Percentiles rank a stretch among this genome's conserved stretches.
Evolutionary conservation across 1,284 basidiomycete genomes (phyloP).

Genomic region (Hypsizygus ulmarius): DNA sequence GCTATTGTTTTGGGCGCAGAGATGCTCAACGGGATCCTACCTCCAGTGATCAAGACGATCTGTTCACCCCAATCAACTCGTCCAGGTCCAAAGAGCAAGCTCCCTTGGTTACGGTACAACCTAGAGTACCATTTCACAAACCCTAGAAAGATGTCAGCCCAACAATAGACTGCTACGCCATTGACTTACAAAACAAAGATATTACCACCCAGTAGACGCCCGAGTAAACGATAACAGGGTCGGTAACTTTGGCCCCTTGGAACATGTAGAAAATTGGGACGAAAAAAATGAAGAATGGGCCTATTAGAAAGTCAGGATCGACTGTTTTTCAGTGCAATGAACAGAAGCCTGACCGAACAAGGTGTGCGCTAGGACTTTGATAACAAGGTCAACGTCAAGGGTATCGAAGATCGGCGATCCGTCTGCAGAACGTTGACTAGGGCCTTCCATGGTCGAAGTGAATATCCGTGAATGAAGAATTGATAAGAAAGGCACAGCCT

Average conservation of each 20-base stretch:
- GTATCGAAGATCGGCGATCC: conserved; percentile 54
- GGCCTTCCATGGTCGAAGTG: conserved; percentile 16
- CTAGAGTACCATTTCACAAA: conserved; percentile 64
- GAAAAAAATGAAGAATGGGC: conserved; percentile 79
- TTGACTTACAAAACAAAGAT: conserved; percentile 62
- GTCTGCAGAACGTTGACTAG: conserved; percentile 22
- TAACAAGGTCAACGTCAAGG: conserved; percentile 69
- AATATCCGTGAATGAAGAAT: conserved; percentile 3
- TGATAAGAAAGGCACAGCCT: conserved; percentile 30
- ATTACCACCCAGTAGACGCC: conserved; percentile 54
- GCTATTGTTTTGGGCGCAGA: not conserved
- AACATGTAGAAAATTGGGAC: conserved; percentile 75
- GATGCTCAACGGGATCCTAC: conserved; percentile 39
- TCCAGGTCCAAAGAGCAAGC: conserved; percentile 54
- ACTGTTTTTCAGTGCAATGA: not conserved
- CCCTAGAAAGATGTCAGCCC: conserved; percentile 42
- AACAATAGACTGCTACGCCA: not conserved
- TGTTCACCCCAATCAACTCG: conserved; percentile 81
- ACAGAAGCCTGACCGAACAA: conserved; percentile 61
- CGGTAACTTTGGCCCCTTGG: conserved; percentile 54
- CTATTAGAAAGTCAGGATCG: conserved; percentile 35
- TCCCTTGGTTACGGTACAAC: conserved; percentile 72
- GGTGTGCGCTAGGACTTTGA: conserved; percentile 76
- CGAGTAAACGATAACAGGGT: conserved; percentile 50
- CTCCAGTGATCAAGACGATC: conserved; percentile 87